Evolutionary conservation across 2,329 filamentous ascomycete genomes (phyloP), one percentile per base, ranked within the genome.

Genomic region (Neocatenulostroma microsporum): DNA sequence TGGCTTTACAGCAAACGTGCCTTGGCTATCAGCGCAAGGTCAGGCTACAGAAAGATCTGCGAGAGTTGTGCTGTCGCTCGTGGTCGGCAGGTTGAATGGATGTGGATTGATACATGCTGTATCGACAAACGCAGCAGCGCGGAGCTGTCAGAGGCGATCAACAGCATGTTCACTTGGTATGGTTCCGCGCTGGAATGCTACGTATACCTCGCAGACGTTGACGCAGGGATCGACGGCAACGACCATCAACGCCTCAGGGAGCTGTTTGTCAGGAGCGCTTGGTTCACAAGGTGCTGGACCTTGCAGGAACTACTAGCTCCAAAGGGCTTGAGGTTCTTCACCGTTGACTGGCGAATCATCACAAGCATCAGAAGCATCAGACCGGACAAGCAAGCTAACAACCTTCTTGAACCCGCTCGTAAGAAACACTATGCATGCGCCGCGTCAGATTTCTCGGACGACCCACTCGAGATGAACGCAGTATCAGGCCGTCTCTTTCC

Each of bases 251-350:
- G 13, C 10, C 29, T n/a, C n/a, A n/a, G n/a, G n/a, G 9, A 20
- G 14, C 13, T 9, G 11, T 25, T 34, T 14, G 21, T 6, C 7
- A 25, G n/a, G 21, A 34, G 34, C 17, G 27, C 3, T 4, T 36
- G 34, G 34, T 30, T 36, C 9, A 3, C 4, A 3, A 24, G 26
- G 34, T 30, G 21, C 40, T 42, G 49, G 49, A 52, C 49, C 3
- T 34, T 52, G 14, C 49, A 50, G 35, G 49, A 52, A 21, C 40
- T 51, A 8, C 40, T 52, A 8, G 49, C 48, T 4, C 49, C 49
- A 1, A 17, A 15, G 4, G 21, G 35, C 5, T 36, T 47, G 1
- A 23, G 27, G 4, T 51, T 52, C 34, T 51, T 43, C 38, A 34
- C 41, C 30, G 21, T 12, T 4, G 10, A 20, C 10, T 46, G 41